phyloP scores from a whole-genome alignment of 75 land plant species.

The Azolla pinnata region DNA sequence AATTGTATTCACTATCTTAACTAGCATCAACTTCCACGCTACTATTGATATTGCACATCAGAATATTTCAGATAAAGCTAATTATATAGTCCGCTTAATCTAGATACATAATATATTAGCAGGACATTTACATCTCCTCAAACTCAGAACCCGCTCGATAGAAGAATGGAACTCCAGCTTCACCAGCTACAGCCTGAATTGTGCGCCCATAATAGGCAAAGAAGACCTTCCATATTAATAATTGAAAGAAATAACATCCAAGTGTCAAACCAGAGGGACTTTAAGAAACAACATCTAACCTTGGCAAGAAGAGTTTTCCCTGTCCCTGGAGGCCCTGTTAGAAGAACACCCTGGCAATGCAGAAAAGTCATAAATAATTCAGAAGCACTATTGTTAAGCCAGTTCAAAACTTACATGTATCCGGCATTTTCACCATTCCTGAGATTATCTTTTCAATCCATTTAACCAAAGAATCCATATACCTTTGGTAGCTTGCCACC shows the following conservation, averaged over 20 bases:
- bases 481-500: constrained; percentile 99
- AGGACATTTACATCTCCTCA: constrained; percentile 85
- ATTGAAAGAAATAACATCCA: neutral
- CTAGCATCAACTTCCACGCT: too few species aligned
- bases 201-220: neutral
- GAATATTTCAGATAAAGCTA: too few species aligned
- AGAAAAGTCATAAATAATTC: too few species aligned
- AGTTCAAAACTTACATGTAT: too few species aligned
- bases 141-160: constrained; percentile 99
- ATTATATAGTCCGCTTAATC: too few species aligned
- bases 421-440: neutral
- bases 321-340: constrained; percentile 98
- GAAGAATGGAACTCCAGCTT: constrained; percentile 99
- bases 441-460: too few species aligned
- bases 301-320: constrained; percentile 97
- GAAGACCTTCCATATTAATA: neutral
- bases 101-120: neutral
- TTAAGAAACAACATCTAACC: constrained; percentile 29
- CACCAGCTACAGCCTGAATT: constrained; percentile 95
- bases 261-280: neutral
- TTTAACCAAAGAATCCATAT: too few species aligned
- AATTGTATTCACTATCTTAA: too few species aligned
- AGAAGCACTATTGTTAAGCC: too few species aligned
- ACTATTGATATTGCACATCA: too few species aligned
- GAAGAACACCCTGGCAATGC: constrained; percentile 89